phyloP scores from a whole-genome alignment of 805 yeast species.

The Sugiyamaella chiloensis region DNA sequence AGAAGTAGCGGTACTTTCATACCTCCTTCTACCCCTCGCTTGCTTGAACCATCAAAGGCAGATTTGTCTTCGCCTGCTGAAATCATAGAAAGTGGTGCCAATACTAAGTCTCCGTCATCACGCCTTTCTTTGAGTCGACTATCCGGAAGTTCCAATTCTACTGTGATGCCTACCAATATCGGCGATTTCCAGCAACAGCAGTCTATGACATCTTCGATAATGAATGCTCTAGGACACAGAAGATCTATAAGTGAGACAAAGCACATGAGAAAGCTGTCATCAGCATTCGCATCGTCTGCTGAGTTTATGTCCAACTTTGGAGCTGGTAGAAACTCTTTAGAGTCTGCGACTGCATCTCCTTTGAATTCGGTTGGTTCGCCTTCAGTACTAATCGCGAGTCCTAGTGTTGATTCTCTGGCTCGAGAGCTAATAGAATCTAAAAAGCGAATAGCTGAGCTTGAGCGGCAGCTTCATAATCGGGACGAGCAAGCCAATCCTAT shows the following conservation, averaged over 20 bases:
- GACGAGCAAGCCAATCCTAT: slow-evolving; percentile 13
- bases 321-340: neutral
- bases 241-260: slow-evolving; percentile 8
- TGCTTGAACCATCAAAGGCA: neutral
- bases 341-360: neutral
- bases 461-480: slow-evolving; percentile 19
- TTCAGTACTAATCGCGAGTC: slow-evolving; percentile 1
- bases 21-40: neutral
- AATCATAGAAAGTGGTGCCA: neutral
- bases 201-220: neutral
- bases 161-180: neutral
- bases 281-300: slow-evolving; percentile 1
- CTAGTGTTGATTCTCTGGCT: slow-evolving; percentile 14
- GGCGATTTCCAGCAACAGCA: neutral
- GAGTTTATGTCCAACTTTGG: slow-evolving; percentile 3
- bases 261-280: slow-evolving; percentile 2
- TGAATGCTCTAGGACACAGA: slow-evolving; percentile 4
- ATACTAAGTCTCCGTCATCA: neutral
- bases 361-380: neutral
- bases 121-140: neutral
- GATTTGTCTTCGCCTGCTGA: neutral
- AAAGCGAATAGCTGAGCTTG: slow-evolving; percentile 29
- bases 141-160: neutral
- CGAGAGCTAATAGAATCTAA: slow-evolving; percentile 29
- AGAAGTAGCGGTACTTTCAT: neutral